These are phyloP conservation scores for Komagataella phaffii DNA, from an alignment of 805 yeast genomes.

Conservation along the genomic window DNA sequence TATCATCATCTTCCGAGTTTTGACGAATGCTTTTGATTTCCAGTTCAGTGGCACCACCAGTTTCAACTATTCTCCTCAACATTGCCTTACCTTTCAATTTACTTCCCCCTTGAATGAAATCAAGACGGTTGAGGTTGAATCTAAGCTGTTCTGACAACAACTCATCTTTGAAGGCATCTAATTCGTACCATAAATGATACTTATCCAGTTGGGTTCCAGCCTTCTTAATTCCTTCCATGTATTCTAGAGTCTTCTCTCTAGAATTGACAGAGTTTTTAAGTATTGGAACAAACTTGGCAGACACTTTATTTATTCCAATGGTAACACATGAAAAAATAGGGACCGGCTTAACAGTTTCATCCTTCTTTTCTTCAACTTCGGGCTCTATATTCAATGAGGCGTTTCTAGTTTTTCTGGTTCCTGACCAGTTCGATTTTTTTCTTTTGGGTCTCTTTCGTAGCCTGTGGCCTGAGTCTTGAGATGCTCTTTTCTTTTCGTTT, in stretches of 20 bases:
- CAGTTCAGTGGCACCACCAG: slow-evolving; percentile 7
- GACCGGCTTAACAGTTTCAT: slow-evolving; percentile 21
- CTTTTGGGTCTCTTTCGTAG: slow-evolving; percentile 11
- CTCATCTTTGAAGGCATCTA: slow-evolving; percentile 66
- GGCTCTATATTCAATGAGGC: background rate
- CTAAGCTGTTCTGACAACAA: slow-evolving; percentile 50
- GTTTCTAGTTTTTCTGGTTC: slow-evolving; percentile 14
- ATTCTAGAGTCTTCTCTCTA: slow-evolving; percentile 35
- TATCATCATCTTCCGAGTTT: background rate
- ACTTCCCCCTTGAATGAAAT: slow-evolving; percentile 20
- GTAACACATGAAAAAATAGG: slow-evolving; percentile 50
- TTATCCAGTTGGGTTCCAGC: slow-evolving; percentile 48
- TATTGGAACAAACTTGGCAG: slow-evolving; percentile 50
- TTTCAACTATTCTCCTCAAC: slow-evolving; percentile 17
- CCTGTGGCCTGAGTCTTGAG: slow-evolving; percentile 4
- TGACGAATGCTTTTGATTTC: background rate
- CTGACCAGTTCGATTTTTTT: slow-evolving; percentile 15
- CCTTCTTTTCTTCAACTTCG: slow-evolving; percentile 5
- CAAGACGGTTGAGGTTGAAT: slow-evolving; percentile 30
- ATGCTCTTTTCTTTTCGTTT: slow-evolving; percentile 9
- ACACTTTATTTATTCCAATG: slow-evolving; percentile 49
- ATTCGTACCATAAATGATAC: slow-evolving; percentile 69
- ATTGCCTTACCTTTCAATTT: slow-evolving; percentile 18
- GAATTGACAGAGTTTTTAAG: slow-evolving; percentile 53
- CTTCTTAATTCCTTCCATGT: slow-evolving; percentile 49